Conservation (phyloP, 495 filamentous ascomycete species). For the Penicillium taxi region DNA sequence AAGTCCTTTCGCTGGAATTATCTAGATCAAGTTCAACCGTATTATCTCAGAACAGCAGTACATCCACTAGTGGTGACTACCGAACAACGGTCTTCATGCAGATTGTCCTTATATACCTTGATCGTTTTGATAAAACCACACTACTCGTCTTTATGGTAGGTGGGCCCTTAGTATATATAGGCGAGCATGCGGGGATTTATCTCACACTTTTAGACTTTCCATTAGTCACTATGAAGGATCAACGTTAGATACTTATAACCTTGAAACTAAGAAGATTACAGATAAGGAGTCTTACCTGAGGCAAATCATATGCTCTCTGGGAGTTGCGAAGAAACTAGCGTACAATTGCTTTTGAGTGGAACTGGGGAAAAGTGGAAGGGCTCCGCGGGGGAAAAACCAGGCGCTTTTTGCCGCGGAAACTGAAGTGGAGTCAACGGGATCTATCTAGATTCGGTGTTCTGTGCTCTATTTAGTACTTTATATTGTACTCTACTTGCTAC, state of each 20-base stretch:
- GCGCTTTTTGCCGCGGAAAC: conserved; percentile 15
- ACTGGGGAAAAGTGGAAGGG: not conserved
- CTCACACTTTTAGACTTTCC: no score
- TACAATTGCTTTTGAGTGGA: not conserved
- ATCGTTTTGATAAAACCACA: conserved; percentile 37
- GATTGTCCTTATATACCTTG: conserved; percentile 40
- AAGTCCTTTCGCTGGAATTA: conserved; percentile 56
- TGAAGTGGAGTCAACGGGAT: no score
- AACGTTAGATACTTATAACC: no score
- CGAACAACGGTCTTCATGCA: conserved; percentile 48
- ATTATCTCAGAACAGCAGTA: conserved; percentile 48
- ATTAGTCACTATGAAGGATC: conserved; percentile 20
- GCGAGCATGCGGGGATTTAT: no score
- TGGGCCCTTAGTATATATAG: conserved; percentile 1
- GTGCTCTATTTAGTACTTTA: no score
- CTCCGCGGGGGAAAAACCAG: conserved; percentile 1
- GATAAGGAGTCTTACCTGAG: no score
- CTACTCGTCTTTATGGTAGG: conserved; percentile 36
- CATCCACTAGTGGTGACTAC: conserved; percentile 4
- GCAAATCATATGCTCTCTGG: no score
- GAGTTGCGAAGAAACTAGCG: not conserved
- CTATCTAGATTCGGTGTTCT: no score
- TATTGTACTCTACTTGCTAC: no score
- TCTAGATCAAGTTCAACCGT: conserved; percentile 58
- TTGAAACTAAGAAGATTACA: no score